Conservation (phyloP, 768 basidiomycete species). For the Exidia glandulosa region DNA sequence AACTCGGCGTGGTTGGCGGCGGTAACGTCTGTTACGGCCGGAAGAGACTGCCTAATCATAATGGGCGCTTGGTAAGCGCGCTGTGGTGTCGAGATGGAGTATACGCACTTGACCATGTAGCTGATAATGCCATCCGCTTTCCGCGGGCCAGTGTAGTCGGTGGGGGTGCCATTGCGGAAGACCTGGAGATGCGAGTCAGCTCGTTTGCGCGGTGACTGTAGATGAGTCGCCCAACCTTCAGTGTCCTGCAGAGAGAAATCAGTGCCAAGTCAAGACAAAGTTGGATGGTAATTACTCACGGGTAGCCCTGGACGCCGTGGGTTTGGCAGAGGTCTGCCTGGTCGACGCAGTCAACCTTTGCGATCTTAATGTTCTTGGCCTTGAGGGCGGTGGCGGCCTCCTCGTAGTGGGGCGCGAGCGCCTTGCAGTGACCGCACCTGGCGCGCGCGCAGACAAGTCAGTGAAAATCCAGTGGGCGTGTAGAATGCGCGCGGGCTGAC, state of each 20-base stretch:
- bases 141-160: constrained; percentile 80
- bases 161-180: constrained; percentile 71
- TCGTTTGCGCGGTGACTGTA: constrained; percentile 42
- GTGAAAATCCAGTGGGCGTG: not conserved
- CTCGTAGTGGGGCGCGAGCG: constrained; percentile 87
- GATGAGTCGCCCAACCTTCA: constrained; percentile 4
- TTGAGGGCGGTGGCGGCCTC: constrained; percentile 90
- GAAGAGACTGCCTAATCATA: constrained; percentile 67
- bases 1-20: constrained; percentile 72
- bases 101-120: constrained; percentile 88
- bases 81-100: not conserved
- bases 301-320: constrained; percentile 88
- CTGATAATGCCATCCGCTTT: constrained; percentile 93
- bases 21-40: constrained; percentile 81
- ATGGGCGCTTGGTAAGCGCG: constrained; percentile 11
- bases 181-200: constrained; percentile 48
- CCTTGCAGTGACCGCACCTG: constrained; percentile 95
- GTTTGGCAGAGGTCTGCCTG: constrained; percentile 82
- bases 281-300: constrained; percentile 41
- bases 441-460: not conserved
- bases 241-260: constrained; percentile 1
- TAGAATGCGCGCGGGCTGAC: constrained; percentile 24
- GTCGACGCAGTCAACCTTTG: constrained; percentile 96
- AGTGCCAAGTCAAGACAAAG: not conserved
- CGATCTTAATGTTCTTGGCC: constrained; percentile 78